Evolutionary conservation across 169 alveolate species (phyloP).

Genomic region (Plasmodium vivax): DNA sequence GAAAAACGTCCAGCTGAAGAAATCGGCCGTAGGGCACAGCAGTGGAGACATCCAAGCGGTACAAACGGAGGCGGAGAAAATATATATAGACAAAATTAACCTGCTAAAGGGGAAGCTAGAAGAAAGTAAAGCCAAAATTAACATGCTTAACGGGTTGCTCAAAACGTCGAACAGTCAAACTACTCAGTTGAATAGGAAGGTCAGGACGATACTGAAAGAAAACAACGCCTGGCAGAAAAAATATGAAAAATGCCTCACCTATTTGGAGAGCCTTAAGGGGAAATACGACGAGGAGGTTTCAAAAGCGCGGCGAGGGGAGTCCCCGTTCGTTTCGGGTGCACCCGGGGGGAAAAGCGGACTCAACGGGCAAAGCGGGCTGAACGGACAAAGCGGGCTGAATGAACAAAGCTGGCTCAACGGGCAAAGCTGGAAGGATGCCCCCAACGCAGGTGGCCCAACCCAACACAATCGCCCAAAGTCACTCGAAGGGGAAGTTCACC

Average conservation of each 20-base stretch:
- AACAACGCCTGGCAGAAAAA: slow-evolving; percentile 49
- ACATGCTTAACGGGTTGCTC: slow-evolving; percentile 28
- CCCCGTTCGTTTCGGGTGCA: neutral
- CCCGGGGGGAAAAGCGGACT: neutral
- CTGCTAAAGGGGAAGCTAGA: slow-evolving; percentile 45
- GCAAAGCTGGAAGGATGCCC: neutral
- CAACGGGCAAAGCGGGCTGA: neutral
- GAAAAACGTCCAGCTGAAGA: slow-evolving; percentile 18
- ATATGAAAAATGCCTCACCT: slow-evolving; percentile 49
- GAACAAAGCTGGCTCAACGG: neutral
- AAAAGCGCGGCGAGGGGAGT: neutral
- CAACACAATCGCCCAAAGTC: neutral
- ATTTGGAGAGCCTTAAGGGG: slow-evolving; percentile 44
- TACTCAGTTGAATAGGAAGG: slow-evolving; percentile 38
- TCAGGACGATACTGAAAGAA: slow-evolving; percentile 34
- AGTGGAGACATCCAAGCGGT: slow-evolving; percentile 15
- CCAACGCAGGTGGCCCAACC: neutral
- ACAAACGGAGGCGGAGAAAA: slow-evolving; percentile 27
- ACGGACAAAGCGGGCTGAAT: neutral
- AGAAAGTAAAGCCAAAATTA: slow-evolving; percentile 41
- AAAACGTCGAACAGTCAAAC: slow-evolving; percentile 69
- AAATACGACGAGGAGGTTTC: slow-evolving; percentile 35
- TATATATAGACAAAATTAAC: slow-evolving; percentile 47
- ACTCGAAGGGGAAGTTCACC: neutral
- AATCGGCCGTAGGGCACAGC: neutral